Evolutionary conservation across 2,329 filamentous ascomycete species (phyloP).

Genomic region (Cladosporium sp.): DNA sequence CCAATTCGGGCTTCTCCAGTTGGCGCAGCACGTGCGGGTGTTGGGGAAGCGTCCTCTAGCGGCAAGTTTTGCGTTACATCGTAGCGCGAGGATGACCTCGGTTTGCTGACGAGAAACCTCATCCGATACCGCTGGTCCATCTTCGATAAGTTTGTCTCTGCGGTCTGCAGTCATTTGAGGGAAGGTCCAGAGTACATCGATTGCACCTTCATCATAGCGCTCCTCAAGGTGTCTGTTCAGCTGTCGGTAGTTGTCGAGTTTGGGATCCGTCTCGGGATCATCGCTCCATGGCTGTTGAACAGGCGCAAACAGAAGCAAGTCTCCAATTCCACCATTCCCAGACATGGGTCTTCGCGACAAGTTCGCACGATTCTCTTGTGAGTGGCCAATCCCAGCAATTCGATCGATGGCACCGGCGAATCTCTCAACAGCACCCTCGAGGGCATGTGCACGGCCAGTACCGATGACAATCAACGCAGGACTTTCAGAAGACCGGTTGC

Average conservation of each 20-base stretch:
- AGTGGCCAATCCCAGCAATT: conserved; percentile 31
- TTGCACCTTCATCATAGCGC: conserved; percentile 31
- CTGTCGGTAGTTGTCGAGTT: conserved; percentile 27
- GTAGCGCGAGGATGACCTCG: conserved; percentile 50
- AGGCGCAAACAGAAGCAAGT: conserved; percentile 42
- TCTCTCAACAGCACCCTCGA: conserved; percentile 40
- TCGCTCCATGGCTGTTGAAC: conserved; percentile 44
- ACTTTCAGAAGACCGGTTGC: conserved; percentile 18
- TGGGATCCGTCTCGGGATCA: conserved; percentile 36
- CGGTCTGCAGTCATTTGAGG: conserved; percentile 43
- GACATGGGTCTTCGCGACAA: conserved; percentile 17
- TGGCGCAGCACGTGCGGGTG: conserved; percentile 50
- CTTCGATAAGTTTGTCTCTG: conserved; percentile 45
- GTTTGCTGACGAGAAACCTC: conserved; percentile 45
- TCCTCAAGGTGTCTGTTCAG: conserved; percentile 51
- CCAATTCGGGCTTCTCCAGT: conserved; percentile 36
- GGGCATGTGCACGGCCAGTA: conserved; percentile 53
- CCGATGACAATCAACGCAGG: conserved; percentile 50
- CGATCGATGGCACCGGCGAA: conserved; percentile 46
- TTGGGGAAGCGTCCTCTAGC: conserved; percentile 38
- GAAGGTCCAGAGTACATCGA: conserved; percentile 48
- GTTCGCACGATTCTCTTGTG: conserved; percentile 11
- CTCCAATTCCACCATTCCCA: conserved; percentile 18
- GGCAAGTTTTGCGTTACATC: conserved; percentile 48
- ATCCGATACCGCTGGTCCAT: conserved; percentile 32